A percentile compares a stretch with the other conserved stretches of the same genome.
phyloP scores from a whole-genome alignment of 805 yeast genomes.

The Henningerozyma blattae region DNA sequence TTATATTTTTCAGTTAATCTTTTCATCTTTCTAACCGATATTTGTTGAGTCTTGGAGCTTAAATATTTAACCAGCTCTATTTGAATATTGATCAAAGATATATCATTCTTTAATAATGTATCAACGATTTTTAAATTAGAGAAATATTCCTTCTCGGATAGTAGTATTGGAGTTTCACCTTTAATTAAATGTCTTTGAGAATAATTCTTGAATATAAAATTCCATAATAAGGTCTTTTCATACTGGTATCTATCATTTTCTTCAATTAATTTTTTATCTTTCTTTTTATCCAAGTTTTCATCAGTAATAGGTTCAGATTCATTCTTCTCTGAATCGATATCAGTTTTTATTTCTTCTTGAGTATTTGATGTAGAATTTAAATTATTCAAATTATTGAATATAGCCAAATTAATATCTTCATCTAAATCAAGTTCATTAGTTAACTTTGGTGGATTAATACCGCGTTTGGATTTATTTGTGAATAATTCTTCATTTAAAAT shows the following conservation, averaged over 20 bases:
- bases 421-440: slow-evolving; percentile 13
- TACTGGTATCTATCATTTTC: no score
- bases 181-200: slow-evolving; percentile 20
- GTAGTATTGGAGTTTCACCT: slow-evolving; percentile 19
- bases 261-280: no score
- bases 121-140: slow-evolving; percentile 17
- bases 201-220: slow-evolving; percentile 19
- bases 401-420: slow-evolving; percentile 21
- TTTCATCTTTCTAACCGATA: slow-evolving; percentile 13
- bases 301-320: no score
- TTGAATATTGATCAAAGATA: slow-evolving; percentile 12
- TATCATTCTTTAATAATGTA: slow-evolving; percentile 13
- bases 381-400: slow-evolving; percentile 17
- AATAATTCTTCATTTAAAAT: neutral
- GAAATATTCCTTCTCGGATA: slow-evolving; percentile 6
- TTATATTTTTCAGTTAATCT: slow-evolving; percentile 10
- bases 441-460: neutral
- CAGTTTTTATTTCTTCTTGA: no score
- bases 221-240: slow-evolving; percentile 18
- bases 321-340: no score
- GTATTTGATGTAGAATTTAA: no score
- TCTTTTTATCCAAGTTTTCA: no score
- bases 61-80: slow-evolving; percentile 16
- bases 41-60: slow-evolving; percentile 14
- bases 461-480: neutral